Evolutionary conservation across 208 protist species (phyloP), one percentile per base, ranked within the genome.

Genomic region (Crithidia mellificae): DNA sequence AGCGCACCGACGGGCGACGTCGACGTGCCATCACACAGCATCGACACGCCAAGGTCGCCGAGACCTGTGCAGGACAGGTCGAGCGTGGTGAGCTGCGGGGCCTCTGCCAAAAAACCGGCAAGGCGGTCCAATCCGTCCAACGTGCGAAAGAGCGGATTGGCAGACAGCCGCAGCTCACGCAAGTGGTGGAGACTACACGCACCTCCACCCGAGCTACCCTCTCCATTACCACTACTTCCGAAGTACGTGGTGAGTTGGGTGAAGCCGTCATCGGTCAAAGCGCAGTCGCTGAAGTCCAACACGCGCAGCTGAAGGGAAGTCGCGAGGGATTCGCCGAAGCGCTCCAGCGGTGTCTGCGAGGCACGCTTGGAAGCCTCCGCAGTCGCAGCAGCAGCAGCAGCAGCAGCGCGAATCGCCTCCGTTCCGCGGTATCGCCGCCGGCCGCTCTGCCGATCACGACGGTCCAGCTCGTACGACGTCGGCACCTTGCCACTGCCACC

Each of bases 391-490:
- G 41, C 44, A 6, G 44, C 44, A 3, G 74, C 19, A 12, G 34
- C 34, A 11, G 34, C 34, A 11, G 34, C 34, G 34, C 34, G 34
- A 11, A 12, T 12, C 34, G 58, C 76, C 6, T 83, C 77, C 4
- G 78, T 69, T 0, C 83, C 88, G 27, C 71, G 81, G 64, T 88
- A 90, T 43, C 88, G 79, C 50, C 32, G 56, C 0, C 85, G 76
- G n/a, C 88, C 85, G 3, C 65, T 74, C 43, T 77, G 49, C n/a
- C 85, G 74, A 41, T 91, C 88, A 12, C 81, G 85, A 14, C 83
- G 80, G 30, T 91, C 88, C 20, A 94, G 68, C 76, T 91, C 88
- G 55, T 78, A 94, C 25, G 81, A 87, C 32, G 88, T 94, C 50
- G 81, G 85, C 38, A 90, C 85, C 66, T 87, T 90, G 5, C 7